Conservation (phyloP, 1,284 basidiomycete species). For the Termitomyces sp. region DNA sequence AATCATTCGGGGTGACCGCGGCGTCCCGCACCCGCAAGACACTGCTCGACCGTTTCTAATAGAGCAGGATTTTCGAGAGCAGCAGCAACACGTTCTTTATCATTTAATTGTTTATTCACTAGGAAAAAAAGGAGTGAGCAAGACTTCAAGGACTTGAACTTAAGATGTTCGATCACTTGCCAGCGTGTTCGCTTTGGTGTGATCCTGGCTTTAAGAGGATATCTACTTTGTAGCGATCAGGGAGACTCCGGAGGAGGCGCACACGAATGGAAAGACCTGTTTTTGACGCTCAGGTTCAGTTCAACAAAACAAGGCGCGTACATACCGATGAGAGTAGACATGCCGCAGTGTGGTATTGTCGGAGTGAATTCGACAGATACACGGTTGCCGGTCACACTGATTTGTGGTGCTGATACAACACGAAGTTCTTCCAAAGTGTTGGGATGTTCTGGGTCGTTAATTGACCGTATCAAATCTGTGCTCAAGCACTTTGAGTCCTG, state of each 20-base stretch:
- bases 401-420: constrained; percentile 89
- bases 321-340: constrained; percentile 95
- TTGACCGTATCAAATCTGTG: constrained; percentile 85
- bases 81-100: constrained; percentile 97
- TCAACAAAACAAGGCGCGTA: constrained; percentile 7
- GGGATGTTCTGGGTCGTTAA: constrained; percentile 98
- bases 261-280: constrained; percentile 91
- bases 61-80: constrained; percentile 91
- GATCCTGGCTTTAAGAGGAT: constrained; percentile 92
- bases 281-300: constrained; percentile 4
- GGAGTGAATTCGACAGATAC: constrained; percentile 92
- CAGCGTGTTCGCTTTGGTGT: constrained; percentile 89
- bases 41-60: constrained; percentile 86
- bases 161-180: constrained; percentile 35
- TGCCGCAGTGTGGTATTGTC: constrained; percentile 96
- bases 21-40: constrained; percentile 42
- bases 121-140: not conserved
- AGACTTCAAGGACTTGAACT: not conserved
- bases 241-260: constrained; percentile 84
- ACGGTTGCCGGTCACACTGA: constrained; percentile 68
- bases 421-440: constrained; percentile 94
- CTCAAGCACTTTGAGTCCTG: not conserved
- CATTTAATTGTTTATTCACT: constrained; percentile 99
- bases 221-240: constrained; percentile 92
- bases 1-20: constrained; percentile 16